Conservation (phyloP, 2,329 filamentous ascomycete genomes). For the Chalaropsis ovoidea region DNA sequence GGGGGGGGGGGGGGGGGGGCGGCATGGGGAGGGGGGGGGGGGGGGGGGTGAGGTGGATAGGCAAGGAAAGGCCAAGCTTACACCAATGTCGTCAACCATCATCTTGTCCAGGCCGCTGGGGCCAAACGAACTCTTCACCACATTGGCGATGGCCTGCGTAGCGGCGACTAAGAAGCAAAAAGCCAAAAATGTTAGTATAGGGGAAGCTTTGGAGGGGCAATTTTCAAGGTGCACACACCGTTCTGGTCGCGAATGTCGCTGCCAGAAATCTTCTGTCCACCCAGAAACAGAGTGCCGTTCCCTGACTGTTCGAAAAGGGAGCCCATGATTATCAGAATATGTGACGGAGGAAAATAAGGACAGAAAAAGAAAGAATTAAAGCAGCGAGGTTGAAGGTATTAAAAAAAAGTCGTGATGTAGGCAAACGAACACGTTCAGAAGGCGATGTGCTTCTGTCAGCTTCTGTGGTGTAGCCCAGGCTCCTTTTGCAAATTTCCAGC, state of each 20-base stretch:
- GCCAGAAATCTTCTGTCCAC: conserved; percentile 94
- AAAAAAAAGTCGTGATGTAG: conserved; percentile 21
- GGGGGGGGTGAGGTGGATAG: not conserved
- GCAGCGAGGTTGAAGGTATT: conserved; percentile 13
- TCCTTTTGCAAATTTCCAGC: conserved; percentile 18
- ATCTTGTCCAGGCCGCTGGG: conserved; percentile 98
- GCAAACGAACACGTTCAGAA: conserved; percentile 24
- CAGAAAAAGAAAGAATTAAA: conserved; percentile 20
- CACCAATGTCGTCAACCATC: conserved; percentile 99
- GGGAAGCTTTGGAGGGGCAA: conserved; percentile 21
- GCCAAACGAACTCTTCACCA: conserved; percentile 97
- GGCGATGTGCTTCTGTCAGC: conserved; percentile 25
- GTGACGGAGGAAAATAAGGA: conserved; percentile 9
- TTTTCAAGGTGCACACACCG: conserved; percentile 43
- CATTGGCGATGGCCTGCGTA: conserved; percentile 94
- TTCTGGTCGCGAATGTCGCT: conserved; percentile 96
- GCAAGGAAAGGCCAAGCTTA: conserved; percentile 37
- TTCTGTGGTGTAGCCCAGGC: conserved; percentile 21
- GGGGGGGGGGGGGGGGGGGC: not conserved
- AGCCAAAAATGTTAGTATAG: conserved; percentile 10
- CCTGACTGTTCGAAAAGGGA: conserved; percentile 92
- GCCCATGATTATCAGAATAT: conserved; percentile 52
- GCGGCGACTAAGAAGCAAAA: conserved; percentile 57
- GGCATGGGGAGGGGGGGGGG: not conserved
- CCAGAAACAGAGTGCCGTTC: conserved; percentile 93